Evolutionary conservation across 2,329 filamentous ascomycete species (phyloP), one percentile per base, ranked within the genome.

Genomic region (Fusarium sp.): DNA sequence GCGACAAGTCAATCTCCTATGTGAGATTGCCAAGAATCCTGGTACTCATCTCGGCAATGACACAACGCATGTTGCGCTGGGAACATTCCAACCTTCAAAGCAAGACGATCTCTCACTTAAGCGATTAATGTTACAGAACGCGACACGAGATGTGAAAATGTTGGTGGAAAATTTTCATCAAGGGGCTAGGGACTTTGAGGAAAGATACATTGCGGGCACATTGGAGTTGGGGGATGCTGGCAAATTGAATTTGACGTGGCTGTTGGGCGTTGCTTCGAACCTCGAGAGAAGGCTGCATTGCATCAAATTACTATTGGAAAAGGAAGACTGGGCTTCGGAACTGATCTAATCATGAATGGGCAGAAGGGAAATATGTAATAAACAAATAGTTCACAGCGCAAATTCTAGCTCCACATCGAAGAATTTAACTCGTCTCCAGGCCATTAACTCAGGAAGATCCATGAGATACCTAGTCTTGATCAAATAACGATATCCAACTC

Each of bases 211-310:
- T 2, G 36, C 27, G 0, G 60, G 66, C 2, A 61, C 45, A 5
- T 31, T 70, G 1, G 62, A 60, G 4, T 27, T 69, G 11, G 68
- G 60, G 1, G 68, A 65, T 3, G 63, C 66, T 0, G 66, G 68
- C 1, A 69, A 70, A 3, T 31, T 70, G 1, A 70, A 69, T 31
- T 7, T 70, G 54, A 65, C 56, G 5, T 69, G 66, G 66, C 1
- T 70, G 0, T 3, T 70, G 0, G 68, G 63, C 10, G 60, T 70
- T 2, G 63, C 66, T 0, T 45, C 56, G 2, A 69, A 69, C 0
- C 66, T 70, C 0, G 3, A 18, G 0, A 29, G 60, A 3, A 29
- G 52, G 0, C 68, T 70, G 3, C 59, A 70, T 2, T 25, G 67
- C 1, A 18, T 69, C 6, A 59, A 6, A 2, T 7, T 35, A 2